A percentile compares a stretch with the other conserved stretches of the same genome.
Conservation (phyloP, 2,329 filamentous ascomycete species). For the Calonectria pseudoturangicola region DNA sequence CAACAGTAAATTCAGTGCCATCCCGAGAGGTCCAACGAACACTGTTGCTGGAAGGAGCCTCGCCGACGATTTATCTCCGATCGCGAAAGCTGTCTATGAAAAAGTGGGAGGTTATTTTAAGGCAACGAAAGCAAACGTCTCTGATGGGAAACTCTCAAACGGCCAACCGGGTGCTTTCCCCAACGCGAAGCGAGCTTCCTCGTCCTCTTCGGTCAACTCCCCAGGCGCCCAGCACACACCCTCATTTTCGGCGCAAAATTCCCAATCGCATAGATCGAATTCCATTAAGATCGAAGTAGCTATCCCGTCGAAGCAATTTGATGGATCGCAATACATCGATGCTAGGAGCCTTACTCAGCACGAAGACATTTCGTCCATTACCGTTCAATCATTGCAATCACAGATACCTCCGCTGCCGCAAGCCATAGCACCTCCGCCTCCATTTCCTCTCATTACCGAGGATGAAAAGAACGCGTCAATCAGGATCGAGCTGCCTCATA, state of each 20-base stretch:
- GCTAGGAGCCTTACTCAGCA: constrained; percentile 51
- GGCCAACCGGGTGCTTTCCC: constrained; percentile 54
- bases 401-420: constrained; percentile 29
- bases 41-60: constrained; percentile 55
- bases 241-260: constrained; percentile 45
- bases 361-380: constrained; percentile 42
- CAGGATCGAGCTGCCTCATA: constrained; percentile 68
- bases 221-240: constrained; percentile 43
- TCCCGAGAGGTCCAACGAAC: constrained; percentile 51
- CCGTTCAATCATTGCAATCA: constrained; percentile 35
- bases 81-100: constrained; percentile 65
- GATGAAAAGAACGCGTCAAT: constrained; percentile 57
- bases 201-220: constrained; percentile 49
- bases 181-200: constrained; percentile 46
- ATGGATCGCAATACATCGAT: constrained; percentile 61
- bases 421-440: constrained; percentile 26
- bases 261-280: constrained; percentile 60
- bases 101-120: constrained; percentile 64
- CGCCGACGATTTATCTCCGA: constrained; percentile 68
- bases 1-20: constrained; percentile 71
- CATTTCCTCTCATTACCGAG: constrained; percentile 31
- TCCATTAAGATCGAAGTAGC: constrained; percentile 67
- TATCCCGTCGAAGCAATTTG: constrained; percentile 66
- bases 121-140: constrained; percentile 58
- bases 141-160: constrained; percentile 60